These are phyloP conservation scores for Globisporangium yorkense DNA, from an alignment of 352 stramenopile genomes.

Conservation along the genomic window DNA sequence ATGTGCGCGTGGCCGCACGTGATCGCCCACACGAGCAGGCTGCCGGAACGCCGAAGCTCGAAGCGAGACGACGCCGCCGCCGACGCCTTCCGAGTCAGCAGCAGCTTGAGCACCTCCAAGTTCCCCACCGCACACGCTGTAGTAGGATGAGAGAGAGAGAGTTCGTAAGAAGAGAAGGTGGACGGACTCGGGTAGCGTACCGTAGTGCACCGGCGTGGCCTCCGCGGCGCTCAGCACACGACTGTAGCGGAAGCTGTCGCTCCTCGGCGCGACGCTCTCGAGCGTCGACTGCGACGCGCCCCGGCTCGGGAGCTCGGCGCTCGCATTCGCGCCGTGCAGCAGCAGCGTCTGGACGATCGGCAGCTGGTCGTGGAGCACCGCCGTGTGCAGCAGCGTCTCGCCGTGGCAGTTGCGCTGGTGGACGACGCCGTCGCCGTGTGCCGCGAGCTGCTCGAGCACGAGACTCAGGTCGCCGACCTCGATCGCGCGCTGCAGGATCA, in stretches of 20 bases:
- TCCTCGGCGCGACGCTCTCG: constrained; percentile 42
- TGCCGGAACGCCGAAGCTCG: constrained; percentile 26
- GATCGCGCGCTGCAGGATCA: constrained; percentile 48
- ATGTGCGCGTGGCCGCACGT: constrained; percentile 29
- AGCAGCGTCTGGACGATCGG: constrained; percentile 47
- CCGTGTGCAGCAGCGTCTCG: constrained; percentile 63
- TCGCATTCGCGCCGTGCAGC: constrained; percentile 34
- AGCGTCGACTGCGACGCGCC: constrained; percentile 25
- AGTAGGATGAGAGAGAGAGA: neutral
- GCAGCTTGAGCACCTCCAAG: constrained; percentile 55
- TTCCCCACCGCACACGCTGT: constrained; percentile 41
- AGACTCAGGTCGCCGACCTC: constrained; percentile 40
- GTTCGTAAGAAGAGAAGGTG: neutral
- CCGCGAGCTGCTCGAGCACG: constrained; percentile 17
- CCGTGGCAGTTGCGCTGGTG: constrained; percentile 35
- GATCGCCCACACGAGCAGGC: constrained; percentile 66
- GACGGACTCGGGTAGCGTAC: constrained; percentile 8
- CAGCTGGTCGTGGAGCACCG: constrained; percentile 51
- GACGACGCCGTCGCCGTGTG: neutral
- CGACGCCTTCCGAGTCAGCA: constrained; percentile 20
- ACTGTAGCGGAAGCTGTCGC: constrained; percentile 52
- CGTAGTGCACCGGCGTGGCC: constrained; percentile 62
- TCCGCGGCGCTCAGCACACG: constrained; percentile 42
- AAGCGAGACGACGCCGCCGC: constrained; percentile 6
- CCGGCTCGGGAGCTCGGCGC: constrained; percentile 22